Evolutionary conservation across 306 rosid species (phyloP).

Genomic region (Cicer yamashitae): DNA sequence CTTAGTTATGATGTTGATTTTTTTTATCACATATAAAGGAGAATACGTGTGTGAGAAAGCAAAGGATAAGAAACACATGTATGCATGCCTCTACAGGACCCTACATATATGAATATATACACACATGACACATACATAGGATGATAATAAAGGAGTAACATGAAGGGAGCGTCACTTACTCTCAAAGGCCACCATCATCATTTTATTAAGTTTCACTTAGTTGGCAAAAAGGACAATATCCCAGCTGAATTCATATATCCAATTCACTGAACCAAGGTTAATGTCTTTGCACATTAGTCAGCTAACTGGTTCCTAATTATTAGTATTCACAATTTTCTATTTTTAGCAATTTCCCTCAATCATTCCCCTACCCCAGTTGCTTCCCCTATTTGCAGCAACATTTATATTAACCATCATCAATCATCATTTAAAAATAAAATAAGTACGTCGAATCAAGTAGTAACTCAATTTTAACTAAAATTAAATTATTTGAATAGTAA

Average conservation of each 20-base stretch:
- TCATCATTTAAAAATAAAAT: too few relatives aligned
- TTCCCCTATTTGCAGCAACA: constrained; percentile 45
- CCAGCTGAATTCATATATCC: constrained; percentile 34
- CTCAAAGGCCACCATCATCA: neutral
- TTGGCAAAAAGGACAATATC: constrained; percentile 49
- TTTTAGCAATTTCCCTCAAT: constrained; percentile 31
- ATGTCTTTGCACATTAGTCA: constrained; percentile 46
- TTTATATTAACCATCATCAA: neutral
- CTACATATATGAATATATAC: neutral
- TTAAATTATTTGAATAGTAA: too few relatives aligned
- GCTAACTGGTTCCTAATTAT: constrained; percentile 42
- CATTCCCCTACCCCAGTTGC: constrained; percentile 33
- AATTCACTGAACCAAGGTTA: constrained; percentile 33
- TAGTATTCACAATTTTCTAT: constrained; percentile 31
- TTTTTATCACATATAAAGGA: neutral
- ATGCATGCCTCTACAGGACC: constrained; percentile 28
- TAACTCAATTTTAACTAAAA: too few relatives aligned
- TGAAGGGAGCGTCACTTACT: constrained; percentile 23
- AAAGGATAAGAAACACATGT: constrained; percentile 15
- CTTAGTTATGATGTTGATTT: too few relatives aligned
- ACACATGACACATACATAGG: constrained; percentile 25
- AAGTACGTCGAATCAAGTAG: too few relatives aligned
- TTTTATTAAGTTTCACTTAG: constrained; percentile 44
- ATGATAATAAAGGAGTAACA: constrained; percentile 50
- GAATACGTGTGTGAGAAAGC: neutral